A percentile compares a stretch with the other conserved stretches of the same genome.
Conservation (phyloP, 2,329 filamentous ascomycete genomes). For the Alternaria conjuncta region DNA sequence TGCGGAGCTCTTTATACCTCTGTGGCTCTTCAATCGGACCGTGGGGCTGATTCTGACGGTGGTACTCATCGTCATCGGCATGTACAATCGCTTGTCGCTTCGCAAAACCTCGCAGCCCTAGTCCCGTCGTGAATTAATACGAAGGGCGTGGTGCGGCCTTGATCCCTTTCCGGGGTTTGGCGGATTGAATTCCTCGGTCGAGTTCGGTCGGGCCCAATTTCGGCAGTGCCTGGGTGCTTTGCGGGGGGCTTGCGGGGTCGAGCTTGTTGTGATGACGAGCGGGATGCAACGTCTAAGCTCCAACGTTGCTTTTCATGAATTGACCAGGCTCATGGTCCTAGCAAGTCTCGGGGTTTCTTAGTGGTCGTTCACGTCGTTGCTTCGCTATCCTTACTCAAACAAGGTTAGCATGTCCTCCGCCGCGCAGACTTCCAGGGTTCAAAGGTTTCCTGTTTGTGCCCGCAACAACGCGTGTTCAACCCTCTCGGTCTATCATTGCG, state of each 20-base stretch:
- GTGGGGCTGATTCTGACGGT: background rate
- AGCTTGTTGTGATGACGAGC: background rate
- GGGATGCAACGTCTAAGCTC: background rate
- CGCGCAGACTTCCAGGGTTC: background rate
- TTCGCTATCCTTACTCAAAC: background rate
- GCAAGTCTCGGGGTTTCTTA: background rate
- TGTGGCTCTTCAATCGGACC: background rate
- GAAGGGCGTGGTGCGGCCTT: background rate
- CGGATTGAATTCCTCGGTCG: background rate
- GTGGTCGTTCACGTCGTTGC: background rate
- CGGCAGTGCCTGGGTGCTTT: conserved; percentile 2
- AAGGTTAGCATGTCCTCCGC: background rate
- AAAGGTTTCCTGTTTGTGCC: background rate
- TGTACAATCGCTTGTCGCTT: background rate
- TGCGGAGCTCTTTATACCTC: background rate
- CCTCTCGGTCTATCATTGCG: background rate
- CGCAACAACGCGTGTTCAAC: background rate
- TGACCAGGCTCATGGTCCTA: background rate
- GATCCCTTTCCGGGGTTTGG: background rate
- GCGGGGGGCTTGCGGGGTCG: conserved; percentile 3
- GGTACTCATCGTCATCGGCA: conserved; percentile 2
- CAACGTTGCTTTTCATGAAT: background rate
- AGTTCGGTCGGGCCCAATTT: background rate
- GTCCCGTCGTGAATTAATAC: background rate
- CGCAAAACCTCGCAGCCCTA: background rate